A percentile compares a stretch with the other conserved stretches of the same genome.
phyloP scores from a whole-genome alignment of 2,329 filamentous ascomycete genomes.

The Talaromyces amestolkiae region DNA sequence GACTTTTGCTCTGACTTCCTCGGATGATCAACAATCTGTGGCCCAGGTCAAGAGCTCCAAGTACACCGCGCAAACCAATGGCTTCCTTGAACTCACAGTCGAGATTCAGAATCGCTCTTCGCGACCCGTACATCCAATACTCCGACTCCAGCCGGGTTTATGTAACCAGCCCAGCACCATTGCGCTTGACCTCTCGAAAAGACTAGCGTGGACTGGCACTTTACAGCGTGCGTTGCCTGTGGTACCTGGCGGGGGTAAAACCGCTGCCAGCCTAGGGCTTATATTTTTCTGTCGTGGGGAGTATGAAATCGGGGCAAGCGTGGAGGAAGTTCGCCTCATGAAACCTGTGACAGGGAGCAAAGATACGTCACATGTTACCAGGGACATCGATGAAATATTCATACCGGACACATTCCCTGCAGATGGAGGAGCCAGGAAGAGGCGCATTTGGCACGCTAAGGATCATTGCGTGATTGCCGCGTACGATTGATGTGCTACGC shows the following conservation, averaged over 20 bases:
- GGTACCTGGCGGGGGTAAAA: constrained; percentile 58
- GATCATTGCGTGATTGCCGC: constrained; percentile 48
- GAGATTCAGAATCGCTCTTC: constrained; percentile 70
- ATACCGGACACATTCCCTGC: constrained; percentile 41
- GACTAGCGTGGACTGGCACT: constrained; percentile 80
- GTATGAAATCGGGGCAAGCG: constrained; percentile 75
- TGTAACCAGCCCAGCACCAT: constrained; percentile 68
- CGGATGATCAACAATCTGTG: constrained; percentile 24
- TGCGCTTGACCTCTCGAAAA: constrained; percentile 76
- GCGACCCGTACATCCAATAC: constrained; percentile 65
- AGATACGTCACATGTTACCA: constrained; percentile 11
- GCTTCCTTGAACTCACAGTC: constrained; percentile 69
- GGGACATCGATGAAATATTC: constrained; percentile 26
- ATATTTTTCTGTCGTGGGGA: constrained; percentile 75
- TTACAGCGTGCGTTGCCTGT: constrained; percentile 71
- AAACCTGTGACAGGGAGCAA: constrained; percentile 21
- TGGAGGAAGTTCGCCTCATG: constrained; percentile 71
- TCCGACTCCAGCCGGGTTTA: constrained; percentile 74
- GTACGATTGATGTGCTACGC: constrained; percentile 24
- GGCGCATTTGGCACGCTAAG: constrained; percentile 46
- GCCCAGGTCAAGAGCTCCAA: constrained; percentile 45
- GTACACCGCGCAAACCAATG: constrained; percentile 54
- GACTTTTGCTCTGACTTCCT: constrained; percentile 45
- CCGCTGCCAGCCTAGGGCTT: constrained; percentile 65
- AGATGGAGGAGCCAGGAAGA: constrained; percentile 36